A percentile compares a stretch with the other conserved stretches of the same genome.
Conservation (phyloP, 2,329 filamentous ascomycete genomes). For the Alternaria sp. region DNA sequence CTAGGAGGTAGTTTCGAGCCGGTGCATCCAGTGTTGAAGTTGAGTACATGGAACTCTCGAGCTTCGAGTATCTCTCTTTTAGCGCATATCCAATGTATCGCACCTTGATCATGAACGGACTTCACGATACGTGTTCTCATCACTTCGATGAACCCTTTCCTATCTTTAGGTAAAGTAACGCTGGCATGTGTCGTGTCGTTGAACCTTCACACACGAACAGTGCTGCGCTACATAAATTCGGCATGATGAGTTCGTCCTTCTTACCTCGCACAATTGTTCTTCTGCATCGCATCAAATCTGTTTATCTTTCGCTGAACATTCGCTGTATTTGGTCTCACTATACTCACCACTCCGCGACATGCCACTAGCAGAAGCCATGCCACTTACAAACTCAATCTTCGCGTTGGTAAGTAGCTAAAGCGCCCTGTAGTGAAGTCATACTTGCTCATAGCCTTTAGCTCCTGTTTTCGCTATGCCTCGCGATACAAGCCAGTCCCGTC, state of each 20-base stretch:
- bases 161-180: neutral
- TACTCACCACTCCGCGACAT: neutral
- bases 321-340: neutral
- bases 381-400: neutral
- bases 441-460: neutral
- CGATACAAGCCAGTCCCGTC: neutral
- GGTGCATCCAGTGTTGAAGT: neutral
- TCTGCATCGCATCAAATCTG: neutral
- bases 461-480: neutral
- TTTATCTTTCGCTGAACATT: neutral
- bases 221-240: neutral
- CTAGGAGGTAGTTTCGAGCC: neutral
- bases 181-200: neutral
- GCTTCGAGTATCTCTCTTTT: neutral
- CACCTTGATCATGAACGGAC: neutral
- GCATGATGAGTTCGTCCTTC: neutral
- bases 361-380: neutral
- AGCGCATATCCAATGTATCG: neutral
- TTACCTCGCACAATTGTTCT: neutral
- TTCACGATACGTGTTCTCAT: neutral
- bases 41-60: neutral
- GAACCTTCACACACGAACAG: neutral
- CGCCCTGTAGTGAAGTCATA: neutral
- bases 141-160: neutral
- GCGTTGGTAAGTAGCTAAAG: neutral